Percentiles rank a stretch among this genome's conserved stretches.
Evolutionary conservation across 31 red algal species (phyloP).

Genomic region (Asparagopsis taxiformis): DNA sequence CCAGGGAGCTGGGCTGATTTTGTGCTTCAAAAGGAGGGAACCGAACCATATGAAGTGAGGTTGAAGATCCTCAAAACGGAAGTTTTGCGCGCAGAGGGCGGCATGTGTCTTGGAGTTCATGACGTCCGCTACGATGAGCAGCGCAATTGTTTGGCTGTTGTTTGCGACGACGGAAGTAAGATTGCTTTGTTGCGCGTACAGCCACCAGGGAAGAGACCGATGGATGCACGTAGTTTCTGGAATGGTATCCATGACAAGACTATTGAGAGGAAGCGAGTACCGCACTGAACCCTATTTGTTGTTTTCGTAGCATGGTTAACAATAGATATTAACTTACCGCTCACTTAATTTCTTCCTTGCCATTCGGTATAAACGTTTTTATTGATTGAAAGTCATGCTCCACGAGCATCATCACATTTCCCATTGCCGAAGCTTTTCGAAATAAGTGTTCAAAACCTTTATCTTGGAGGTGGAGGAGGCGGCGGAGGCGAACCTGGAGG

Average conservation of each 20-base stretch:
- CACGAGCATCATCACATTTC: too few relatives aligned
- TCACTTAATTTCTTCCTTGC: too few relatives aligned
- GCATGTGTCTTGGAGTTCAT: constrained; percentile 82
- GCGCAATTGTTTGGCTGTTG: constrained; percentile 46
- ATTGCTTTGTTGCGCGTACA: constrained; percentile 69
- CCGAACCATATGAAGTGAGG: constrained; percentile 34
- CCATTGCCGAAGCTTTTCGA: too few relatives aligned
- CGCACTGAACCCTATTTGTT: constrained; percentile 36
- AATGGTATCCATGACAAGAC: constrained; percentile 70
- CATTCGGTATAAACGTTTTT: not conserved
- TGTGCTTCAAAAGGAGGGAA: constrained; percentile 16
- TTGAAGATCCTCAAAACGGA: constrained; percentile 77
- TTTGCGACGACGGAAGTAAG: constrained; percentile 85
- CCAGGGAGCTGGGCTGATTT: constrained; percentile 87
- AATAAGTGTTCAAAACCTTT: not conserved
- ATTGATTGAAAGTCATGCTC: constrained; percentile 5
- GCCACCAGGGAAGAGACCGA: constrained; percentile 75
- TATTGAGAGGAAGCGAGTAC: constrained; percentile 62
- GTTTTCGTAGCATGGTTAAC: too few relatives aligned
- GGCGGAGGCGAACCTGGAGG: constrained; percentile 14
- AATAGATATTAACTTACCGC: too few relatives aligned
- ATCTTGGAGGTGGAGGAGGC: not conserved
- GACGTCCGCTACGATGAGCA: constrained; percentile 49
- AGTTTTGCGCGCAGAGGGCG: constrained; percentile 56
- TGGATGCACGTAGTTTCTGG: constrained; percentile 81